phyloP scores from a whole-genome alignment of 129 eudicot species.

The Helianthus tuberosus region DNA sequence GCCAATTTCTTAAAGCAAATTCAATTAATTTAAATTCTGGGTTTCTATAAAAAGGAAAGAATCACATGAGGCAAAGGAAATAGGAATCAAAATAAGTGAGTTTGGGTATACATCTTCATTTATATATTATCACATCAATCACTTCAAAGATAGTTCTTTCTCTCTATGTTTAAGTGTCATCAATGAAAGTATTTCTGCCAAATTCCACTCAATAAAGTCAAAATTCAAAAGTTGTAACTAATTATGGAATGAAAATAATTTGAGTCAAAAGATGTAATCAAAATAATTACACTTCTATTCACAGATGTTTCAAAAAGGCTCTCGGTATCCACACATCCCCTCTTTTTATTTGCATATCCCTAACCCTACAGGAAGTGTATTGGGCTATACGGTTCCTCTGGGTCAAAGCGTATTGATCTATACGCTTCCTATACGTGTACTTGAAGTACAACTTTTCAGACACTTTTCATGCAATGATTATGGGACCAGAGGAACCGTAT shows the following conservation, averaged over 20 bases:
- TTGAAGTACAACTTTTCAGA: no score
- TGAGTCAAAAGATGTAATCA: conserved; percentile 34
- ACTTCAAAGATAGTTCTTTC: conserved; percentile 29
- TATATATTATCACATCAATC: conserved; percentile 43
- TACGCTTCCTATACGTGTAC: no score
- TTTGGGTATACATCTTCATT: conserved; percentile 29
- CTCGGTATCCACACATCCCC: no score
- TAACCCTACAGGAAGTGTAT: no score
- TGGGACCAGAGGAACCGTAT: no score
- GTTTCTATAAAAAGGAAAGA: conserved; percentile 33
- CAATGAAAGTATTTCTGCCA: not conserved
- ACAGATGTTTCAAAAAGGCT: not conserved
- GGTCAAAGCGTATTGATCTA: no score
- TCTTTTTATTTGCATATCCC: no score
- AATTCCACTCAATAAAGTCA: conserved; percentile 6
- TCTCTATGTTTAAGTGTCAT: conserved; percentile 21
- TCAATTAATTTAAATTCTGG: not conserved
- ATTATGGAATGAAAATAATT: conserved; percentile 25
- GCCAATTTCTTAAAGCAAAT: conserved; percentile 16
- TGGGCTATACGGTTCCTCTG: no score
- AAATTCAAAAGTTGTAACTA: conserved; percentile 28
- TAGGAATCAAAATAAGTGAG: conserved; percentile 37
- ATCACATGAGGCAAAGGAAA: conserved; percentile 27
- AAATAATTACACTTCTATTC: conserved; percentile 9
- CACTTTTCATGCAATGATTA: no score